Percentiles rank a stretch among this genome's conserved stretches.
phyloP scores from a whole-genome alignment of 2,329 filamentous ascomycete genomes.

The Xylaria sp. region DNA sequence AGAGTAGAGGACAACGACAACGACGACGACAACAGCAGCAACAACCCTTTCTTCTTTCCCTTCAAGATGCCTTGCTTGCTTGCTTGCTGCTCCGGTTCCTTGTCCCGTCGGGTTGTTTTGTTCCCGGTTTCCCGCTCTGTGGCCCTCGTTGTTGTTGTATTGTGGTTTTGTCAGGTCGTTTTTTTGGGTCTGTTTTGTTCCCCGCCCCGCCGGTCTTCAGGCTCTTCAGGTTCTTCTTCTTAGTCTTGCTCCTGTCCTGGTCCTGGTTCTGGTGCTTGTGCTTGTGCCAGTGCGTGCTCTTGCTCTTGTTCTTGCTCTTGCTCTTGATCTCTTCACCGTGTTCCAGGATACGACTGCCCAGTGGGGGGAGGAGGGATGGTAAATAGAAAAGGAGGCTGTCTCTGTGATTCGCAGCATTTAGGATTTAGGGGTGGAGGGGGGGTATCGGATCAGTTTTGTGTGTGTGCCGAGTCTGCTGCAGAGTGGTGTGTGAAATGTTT shows the following conservation, averaged over 20 bases:
- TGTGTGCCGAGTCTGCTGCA: constrained; percentile 23
- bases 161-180: too few relatives aligned
- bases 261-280: background rate
- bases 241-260: background rate
- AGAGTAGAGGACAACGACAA: constrained; percentile 8
- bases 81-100: too few relatives aligned
- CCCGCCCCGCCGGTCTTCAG: background rate
- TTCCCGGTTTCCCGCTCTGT: too few relatives aligned
- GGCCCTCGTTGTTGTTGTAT: too few relatives aligned
- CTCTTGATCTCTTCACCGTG: background rate
- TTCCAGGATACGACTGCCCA: constrained; percentile 2
- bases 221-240: background rate
- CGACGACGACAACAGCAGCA: too few relatives aligned
- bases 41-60: too few relatives aligned
- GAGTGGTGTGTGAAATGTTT: constrained; percentile 23
- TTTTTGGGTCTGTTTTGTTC: too few relatives aligned
- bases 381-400: constrained; percentile 16
- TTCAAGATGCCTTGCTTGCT: too few relatives aligned
- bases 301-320: background rate
- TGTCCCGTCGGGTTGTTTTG: too few relatives aligned
- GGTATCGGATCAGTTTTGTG: constrained; percentile 24
- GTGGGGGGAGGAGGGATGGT: constrained; percentile 17
- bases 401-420: constrained; percentile 17
- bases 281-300: background rate
- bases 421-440: constrained; percentile 13